Percentiles rank a stretch among this genome's conserved stretches.
These are phyloP conservation scores for Juglanconis oblonga DNA, from an alignment of 2,329 filamentous ascomycete species.

Conservation along the genomic window DNA sequence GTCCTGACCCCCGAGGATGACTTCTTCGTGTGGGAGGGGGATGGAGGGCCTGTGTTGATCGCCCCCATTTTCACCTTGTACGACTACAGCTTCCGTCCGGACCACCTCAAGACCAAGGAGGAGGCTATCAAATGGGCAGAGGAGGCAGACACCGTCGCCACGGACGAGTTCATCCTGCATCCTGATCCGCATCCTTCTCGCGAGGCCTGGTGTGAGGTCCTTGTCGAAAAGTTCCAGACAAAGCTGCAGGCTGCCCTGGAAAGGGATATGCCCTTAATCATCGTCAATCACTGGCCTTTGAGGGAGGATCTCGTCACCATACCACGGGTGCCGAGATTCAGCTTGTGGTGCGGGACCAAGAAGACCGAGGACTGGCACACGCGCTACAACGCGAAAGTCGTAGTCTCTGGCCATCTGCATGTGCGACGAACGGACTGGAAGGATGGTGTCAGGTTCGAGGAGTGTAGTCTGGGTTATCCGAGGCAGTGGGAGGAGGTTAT, in stretches of 20 bases:
- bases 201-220: constrained; percentile 32
- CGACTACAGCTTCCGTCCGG: constrained; percentile 57
- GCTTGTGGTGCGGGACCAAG: constrained; percentile 36
- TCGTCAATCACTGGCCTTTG: constrained; percentile 37
- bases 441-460: constrained; percentile 35
- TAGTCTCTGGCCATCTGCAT: constrained; percentile 35
- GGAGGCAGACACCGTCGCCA: constrained; percentile 32
- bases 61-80: constrained; percentile 58
- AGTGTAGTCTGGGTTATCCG: constrained; percentile 35
- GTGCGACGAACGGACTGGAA: constrained; percentile 37
- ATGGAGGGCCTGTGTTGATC: constrained; percentile 45
- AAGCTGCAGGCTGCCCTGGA: constrained; percentile 26
- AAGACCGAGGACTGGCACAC: constrained; percentile 34
- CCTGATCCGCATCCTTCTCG: constrained; percentile 31
- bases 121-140: constrained; percentile 39
- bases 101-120: constrained; percentile 41
- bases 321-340: constrained; percentile 33
- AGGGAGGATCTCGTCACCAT: constrained; percentile 34
- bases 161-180: constrained; percentile 36
- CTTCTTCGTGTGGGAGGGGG: constrained; percentile 51
- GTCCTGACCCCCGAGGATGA: constrained; percentile 56
- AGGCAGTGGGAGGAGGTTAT: constrained; percentile 33
- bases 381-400: constrained; percentile 32
- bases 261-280: constrained; percentile 25
- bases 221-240: constrained; percentile 26